Base-by-base conservation (phyloP, 2,329 filamentous ascomycete species). In the Shiraia bambusicola region DNA sequence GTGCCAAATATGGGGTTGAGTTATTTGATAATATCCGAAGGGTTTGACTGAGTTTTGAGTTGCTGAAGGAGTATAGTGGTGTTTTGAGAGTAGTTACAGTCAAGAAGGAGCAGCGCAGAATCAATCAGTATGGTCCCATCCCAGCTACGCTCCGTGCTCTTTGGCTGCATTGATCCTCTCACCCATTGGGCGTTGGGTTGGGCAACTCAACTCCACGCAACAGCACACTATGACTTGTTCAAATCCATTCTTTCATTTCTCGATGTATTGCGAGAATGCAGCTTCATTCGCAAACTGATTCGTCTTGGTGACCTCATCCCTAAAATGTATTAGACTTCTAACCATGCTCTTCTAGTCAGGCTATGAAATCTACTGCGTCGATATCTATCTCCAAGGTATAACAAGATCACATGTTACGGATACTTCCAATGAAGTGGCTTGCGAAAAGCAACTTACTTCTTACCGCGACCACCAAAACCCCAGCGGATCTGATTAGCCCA, bases 401-500 rank as follows among this genome's bases (percentile, higher is more conserved):
- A 29, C 14, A 10, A n/a, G 19, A 28, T 13, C 14, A n/a, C 15
- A 25, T 4, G 11, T 38, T 4, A 22, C 4, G 4, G 19, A 22
- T 22, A 22, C 19, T 22, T 8, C 4, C 4, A 22, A 8, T 8
- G 19, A 22, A 22, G 4, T 8, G 8, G 22, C 29, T 26, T 31
- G 33, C 28, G 11, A 17, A 29, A 45, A 37, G 25, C 14, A 14
- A 38, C 57, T 61, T 50, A 63, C 54, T 69, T 67, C 51, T 65
- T 63, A n/a, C 73, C 73, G 25, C 75, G 56, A 2, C 74, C 74
- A 12, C 67, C 72, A 48, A 81, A 80, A 8, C 76, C 77, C 79
- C 78, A 82, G n/a, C 77, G 67, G 35, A 82, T 82, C 69, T 94
- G 88, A 51, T 82, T 81, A 1, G 89, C 81, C 80, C 84, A 85